Evolutionary conservation across 2,329 filamentous ascomycete genomes (phyloP), one percentile per base, ranked within the genome.

Genomic region (Diaporthe australafricana): DNA sequence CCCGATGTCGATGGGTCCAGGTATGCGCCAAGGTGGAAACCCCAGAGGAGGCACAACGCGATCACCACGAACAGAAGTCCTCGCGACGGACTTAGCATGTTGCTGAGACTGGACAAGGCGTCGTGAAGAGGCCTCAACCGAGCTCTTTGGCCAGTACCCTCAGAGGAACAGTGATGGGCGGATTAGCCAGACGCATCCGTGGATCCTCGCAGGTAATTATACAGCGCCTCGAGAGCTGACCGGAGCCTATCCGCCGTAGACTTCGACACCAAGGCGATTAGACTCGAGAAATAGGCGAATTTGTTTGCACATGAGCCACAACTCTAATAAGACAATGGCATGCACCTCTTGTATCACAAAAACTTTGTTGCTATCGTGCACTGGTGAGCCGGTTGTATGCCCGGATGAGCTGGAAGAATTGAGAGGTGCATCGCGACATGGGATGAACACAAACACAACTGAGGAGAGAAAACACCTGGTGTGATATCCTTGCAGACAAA

Each of bases 11-110:
- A 40, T 0, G 65, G 50, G 22, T 60, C 50, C 20, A 62, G 25
- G 40, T 70, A 72, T 35, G 55, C 66, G 38, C 57, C 60, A 8
- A 65, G 42, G 16, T 70, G 60, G 32, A 71, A 52, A 20, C 63
- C 45, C 53, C 55, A 68, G 5, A 68, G 25, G 5, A 56, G 42
- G n/a, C 52, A n/a, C 16, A 72, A 45, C 25, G 42, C 65, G 25
- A 72, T 25, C 1, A 56, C 38, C 32, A 47, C 14, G 40, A 71
- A 40, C 4, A 67, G 2, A 30, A 9, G 25, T 22, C 57, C 50
- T 38, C 68, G 48, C 1, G 68, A 55, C 4, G 38, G 17, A 35
- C 32, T 66, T 16, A 70, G 11, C 57, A 66, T 70, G 12, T 35
- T 70, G 47, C 8, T 8, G 20, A 16, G 12, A 16, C 38, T 50